phyloP scores from a whole-genome alignment of 345 rosid species.

The Mangifera indica region DNA sequence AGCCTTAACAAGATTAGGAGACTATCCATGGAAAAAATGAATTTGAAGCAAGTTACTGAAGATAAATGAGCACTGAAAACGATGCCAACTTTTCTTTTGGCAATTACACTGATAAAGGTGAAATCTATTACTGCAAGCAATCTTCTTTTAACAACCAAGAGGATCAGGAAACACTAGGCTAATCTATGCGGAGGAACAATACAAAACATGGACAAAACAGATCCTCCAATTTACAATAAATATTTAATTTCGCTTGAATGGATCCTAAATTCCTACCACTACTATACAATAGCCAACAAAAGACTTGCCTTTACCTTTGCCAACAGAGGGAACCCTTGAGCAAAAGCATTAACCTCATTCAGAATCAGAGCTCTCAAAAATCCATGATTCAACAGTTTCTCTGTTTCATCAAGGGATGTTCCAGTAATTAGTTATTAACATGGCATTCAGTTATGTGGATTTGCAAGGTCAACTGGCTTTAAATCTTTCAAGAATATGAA shows the following conservation, averaged over 20 bases:
- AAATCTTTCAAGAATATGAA: not conserved
- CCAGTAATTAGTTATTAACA: not conserved
- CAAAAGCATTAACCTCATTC: not conserved
- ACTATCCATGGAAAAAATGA: too few relatives aligned
- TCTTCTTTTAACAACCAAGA: too few relatives aligned
- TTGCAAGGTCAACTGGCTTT: not conserved
- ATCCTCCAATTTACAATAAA: not conserved
- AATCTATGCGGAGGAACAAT: not conserved
- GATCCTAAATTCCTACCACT: slow-evolving; percentile 4
- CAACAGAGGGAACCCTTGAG: not conserved
- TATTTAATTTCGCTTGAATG: too few relatives aligned
- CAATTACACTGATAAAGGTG: too few relatives aligned
- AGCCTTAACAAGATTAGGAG: too few relatives aligned
- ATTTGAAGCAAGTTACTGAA: too few relatives aligned
- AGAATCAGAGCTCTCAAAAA: not conserved
- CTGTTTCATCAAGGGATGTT: slow-evolving; percentile 7
- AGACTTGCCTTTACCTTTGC: slow-evolving; percentile 22
- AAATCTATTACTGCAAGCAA: too few relatives aligned
- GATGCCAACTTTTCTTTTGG: too few relatives aligned
- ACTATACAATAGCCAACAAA: slow-evolving; percentile 31
- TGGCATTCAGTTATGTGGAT: not conserved
- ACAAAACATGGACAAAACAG: slow-evolving; percentile 9
- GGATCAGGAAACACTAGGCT: too few relatives aligned
- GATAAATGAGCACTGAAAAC: too few relatives aligned
- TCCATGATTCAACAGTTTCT: slow-evolving; percentile 22